Percentiles rank a stretch among this genome's conserved stretches.
Conservation (phyloP, 306 rosid genomes). For the Neltuma alba region DNA sequence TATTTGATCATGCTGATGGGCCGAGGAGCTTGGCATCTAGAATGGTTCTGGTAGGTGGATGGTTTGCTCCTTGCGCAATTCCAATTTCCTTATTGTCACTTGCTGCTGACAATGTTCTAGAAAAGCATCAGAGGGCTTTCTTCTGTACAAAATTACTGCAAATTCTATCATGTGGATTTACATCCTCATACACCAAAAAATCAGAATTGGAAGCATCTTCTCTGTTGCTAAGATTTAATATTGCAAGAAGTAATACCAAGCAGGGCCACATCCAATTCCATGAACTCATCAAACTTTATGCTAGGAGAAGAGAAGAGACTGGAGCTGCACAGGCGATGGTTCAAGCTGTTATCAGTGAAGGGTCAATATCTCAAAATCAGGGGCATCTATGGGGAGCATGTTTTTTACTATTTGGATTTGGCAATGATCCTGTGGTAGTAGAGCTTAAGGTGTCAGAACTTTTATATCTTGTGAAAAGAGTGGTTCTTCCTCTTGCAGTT, state of each 20-base stretch:
- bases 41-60: constrained; percentile 86
- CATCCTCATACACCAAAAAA: constrained; percentile 63
- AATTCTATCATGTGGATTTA: constrained; percentile 65
- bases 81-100: constrained; percentile 66
- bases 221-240: constrained; percentile 70
- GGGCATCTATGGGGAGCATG: constrained; percentile 91
- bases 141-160: constrained; percentile 59
- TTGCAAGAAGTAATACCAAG: constrained; percentile 73
- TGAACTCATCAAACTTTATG: constrained; percentile 65
- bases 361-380: constrained; percentile 57
- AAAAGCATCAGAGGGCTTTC: constrained; percentile 50
- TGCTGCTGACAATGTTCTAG: constrained; percentile 76
- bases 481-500: constrained; percentile 75
- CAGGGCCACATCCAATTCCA: constrained; percentile 66
- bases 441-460: constrained; percentile 73
- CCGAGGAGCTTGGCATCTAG: constrained; percentile 84
- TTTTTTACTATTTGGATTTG: constrained; percentile 75
- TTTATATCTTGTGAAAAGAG: constrained; percentile 67
- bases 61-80: constrained; percentile 82
- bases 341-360: constrained; percentile 71
- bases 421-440: constrained; percentile 67
- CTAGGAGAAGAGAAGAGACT: constrained; percentile 60
- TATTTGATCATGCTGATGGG: constrained; percentile 87
- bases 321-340: constrained; percentile 79
- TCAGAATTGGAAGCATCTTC: constrained; percentile 90